Conservation (phyloP, 345 rosid genomes). For the Rhodamnia rubescens region DNA sequence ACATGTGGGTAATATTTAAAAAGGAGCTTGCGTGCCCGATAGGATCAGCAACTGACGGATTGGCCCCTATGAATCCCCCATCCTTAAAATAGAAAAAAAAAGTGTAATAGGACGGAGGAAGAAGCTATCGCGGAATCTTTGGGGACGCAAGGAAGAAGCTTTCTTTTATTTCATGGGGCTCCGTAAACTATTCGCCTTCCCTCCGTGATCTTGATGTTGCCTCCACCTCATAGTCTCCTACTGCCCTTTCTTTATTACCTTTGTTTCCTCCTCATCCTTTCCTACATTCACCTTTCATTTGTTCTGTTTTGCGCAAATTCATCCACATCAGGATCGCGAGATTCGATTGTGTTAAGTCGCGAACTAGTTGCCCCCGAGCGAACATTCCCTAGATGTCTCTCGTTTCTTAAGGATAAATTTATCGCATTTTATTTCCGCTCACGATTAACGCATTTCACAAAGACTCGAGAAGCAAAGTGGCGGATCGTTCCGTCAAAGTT, state of each 20-base stretch:
- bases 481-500: background rate
- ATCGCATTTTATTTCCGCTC: background rate
- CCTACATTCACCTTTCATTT: background rate
- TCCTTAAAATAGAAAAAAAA: background rate
- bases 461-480: background rate
- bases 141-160: background rate
- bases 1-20: background rate
- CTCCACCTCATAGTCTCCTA: background rate
- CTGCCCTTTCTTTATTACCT: background rate
- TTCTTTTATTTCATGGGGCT: background rate
- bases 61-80: background rate
- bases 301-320: background rate
- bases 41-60: background rate
- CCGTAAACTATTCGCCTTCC: background rate
- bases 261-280: background rate
- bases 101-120: background rate
- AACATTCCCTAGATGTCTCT: background rate
- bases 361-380: background rate
- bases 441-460: background rate
- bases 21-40: background rate
- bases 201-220: background rate
- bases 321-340: background rate
- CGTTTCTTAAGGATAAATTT: background rate
- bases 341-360: background rate
- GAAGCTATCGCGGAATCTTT: background rate